These are phyloP conservation scores for Diversispora eburnea DNA, from an alignment of 192 early-diverging fungal genomes.

Conservation along the genomic window DNA sequence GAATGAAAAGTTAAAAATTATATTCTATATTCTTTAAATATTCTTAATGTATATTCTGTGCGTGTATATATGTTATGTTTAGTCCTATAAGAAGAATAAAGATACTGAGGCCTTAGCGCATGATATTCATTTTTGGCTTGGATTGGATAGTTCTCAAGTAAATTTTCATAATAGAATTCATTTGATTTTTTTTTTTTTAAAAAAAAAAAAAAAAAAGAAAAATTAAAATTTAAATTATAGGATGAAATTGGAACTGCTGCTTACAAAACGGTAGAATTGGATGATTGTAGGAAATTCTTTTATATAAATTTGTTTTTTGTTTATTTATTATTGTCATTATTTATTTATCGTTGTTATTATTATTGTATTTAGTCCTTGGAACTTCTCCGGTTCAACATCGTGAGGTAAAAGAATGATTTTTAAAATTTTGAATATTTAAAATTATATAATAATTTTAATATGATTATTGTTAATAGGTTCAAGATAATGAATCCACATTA, in stretches of 20 bases:
- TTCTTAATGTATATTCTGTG: not conserved
- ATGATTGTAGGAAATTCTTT: constrained; percentile 54
- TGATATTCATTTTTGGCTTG: constrained; percentile 85
- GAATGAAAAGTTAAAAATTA: not conserved
- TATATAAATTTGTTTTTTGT: not conserved
- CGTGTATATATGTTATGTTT: not conserved
- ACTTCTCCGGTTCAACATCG: constrained; percentile 69
- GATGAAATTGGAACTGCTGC: constrained; percentile 81
- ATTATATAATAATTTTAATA: not conserved
- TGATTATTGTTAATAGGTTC: constrained; percentile 38
- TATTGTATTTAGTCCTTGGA: constrained; percentile 49
- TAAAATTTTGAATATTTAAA: not conserved
- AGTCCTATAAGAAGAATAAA: constrained; percentile 44
- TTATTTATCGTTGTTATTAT: not conserved
- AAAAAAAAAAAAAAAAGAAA: no score
- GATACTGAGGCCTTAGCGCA: constrained; percentile 61
- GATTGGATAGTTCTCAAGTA: constrained; percentile 66
- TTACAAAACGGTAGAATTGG: constrained; percentile 77
- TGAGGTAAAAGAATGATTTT: constrained; percentile 40
- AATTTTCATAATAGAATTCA: constrained; percentile 21
- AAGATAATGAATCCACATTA: constrained; percentile 59
- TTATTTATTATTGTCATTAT: not conserved
- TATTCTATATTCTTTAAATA: not conserved
- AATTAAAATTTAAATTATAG: constrained; percentile 23
- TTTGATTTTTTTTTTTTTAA: no score